Conservation (phyloP, 768 basidiomycete genomes). For the Boletus pseudo-olivaceus region DNA sequence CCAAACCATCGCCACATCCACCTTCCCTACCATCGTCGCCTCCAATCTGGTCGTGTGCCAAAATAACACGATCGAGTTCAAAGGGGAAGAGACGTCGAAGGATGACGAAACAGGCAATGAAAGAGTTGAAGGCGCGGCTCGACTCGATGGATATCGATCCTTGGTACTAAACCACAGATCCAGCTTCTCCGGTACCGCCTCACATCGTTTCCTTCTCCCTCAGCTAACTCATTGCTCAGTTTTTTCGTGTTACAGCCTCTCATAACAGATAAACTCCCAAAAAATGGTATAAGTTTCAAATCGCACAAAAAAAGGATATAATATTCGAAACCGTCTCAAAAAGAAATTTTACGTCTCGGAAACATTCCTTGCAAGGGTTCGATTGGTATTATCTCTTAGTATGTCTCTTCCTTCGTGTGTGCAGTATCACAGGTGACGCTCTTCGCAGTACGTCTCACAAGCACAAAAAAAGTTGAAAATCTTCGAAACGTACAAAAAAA, state of each 20-base stretch:
- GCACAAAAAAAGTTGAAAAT: constrained; percentile 7
- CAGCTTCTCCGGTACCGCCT: constrained; percentile 1
- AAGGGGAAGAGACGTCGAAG: constrained; percentile 4
- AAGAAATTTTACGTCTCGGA: background rate
- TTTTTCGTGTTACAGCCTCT: background rate
- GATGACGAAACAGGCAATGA: constrained; percentile 11
- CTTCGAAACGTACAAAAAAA: background rate
- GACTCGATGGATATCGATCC: constrained; percentile 12
- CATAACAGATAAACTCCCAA: background rate
- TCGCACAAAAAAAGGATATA: constrained; percentile 1
- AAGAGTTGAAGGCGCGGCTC: constrained; percentile 7
- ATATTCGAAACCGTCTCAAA: background rate
- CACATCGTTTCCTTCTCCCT: background rate
- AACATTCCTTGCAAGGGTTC: background rate
- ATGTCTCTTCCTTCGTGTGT: background rate
- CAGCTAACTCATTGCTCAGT: background rate
- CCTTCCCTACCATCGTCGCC: background rate
- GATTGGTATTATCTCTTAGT: background rate
- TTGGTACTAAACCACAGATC: background rate
- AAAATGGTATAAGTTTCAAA: background rate
- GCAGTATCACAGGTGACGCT: background rate
- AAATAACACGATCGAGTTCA: constrained; percentile 14
- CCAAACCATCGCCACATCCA: background rate
- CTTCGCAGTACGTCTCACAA: background rate
- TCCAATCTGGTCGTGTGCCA: constrained; percentile 18